Conservation (phyloP, 148 eudicot genomes). For the Chenopodium quinoa region DNA sequence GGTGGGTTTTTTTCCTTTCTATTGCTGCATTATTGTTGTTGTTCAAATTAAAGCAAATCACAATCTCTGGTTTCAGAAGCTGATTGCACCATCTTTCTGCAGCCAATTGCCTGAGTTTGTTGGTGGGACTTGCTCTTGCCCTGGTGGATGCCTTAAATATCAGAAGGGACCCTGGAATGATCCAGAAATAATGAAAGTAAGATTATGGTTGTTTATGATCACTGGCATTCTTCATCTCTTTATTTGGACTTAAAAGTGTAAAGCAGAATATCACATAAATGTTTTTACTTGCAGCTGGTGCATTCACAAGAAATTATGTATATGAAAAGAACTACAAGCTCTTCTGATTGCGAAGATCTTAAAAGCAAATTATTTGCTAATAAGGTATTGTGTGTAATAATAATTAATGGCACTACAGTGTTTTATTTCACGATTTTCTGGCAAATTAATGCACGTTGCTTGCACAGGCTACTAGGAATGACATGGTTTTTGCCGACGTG, state of each 20-base stretch:
- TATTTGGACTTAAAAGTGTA: not conserved
- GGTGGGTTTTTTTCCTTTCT: constrained; percentile 42
- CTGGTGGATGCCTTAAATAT: constrained; percentile 85
- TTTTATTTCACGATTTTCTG: not conserved
- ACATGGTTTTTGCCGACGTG: constrained; percentile 36
- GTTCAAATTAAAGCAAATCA: not conserved
- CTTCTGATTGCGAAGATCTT: constrained; percentile 62
- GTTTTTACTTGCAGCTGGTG: constrained; percentile 54
- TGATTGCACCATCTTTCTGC: constrained; percentile 27
- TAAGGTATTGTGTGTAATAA: constrained; percentile 42
- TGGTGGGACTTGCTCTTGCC: constrained; percentile 85
- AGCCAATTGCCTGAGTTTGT: constrained; percentile 95
- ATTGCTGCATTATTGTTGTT: constrained; percentile 13
- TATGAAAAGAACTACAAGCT: constrained; percentile 52
- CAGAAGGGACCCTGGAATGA: constrained; percentile 97
- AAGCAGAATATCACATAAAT: not conserved
- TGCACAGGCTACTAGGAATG: constrained; percentile 44
- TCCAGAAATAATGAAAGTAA: constrained; percentile 85
- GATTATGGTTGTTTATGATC: constrained; percentile 1
- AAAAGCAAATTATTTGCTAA: constrained; percentile 50
- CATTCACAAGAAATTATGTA: constrained; percentile 53
- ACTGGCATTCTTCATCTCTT: constrained; percentile 3
- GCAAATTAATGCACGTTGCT: constrained; percentile 1
- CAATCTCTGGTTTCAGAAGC: constrained; percentile 17
- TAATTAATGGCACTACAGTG: not conserved